These are phyloP conservation scores for Stereocaulon alpinum DNA, from an alignment of 495 filamentous ascomycete genomes.

Conservation along the genomic window DNA sequence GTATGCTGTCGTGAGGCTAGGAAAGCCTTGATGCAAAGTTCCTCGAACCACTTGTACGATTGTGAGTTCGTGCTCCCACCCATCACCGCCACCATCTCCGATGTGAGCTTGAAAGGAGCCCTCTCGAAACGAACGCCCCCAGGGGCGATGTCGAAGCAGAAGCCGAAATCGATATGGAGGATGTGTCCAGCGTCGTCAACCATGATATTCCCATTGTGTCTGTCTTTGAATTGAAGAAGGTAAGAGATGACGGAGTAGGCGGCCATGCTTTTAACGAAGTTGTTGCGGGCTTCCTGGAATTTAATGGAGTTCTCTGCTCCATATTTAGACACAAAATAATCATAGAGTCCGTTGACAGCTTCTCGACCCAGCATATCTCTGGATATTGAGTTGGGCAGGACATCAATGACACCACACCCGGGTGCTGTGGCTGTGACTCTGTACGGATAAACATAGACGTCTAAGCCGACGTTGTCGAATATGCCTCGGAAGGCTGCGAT, in stretches of 20 bases:
- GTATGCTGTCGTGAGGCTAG: conserved; percentile 78
- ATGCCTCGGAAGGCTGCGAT: conserved; percentile 95
- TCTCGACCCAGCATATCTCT: conserved; percentile 97
- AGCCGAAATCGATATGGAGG: conserved; percentile 98
- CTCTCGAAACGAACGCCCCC: conserved; percentile 95
- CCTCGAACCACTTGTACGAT: conserved; percentile 90
- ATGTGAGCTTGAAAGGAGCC: conserved; percentile 94
- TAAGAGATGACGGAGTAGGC: conserved; percentile 99
- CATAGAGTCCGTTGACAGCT: conserved; percentile 93
- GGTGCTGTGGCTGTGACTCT: conserved; percentile 97
- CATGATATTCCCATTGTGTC: conserved; percentile 99
- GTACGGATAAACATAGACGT: conserved; percentile 96
- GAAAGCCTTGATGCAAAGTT: conserved; percentile 91
- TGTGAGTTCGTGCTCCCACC: conserved; percentile 76
- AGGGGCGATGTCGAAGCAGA: conserved; percentile 98
- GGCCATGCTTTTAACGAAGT: conserved; percentile 99
- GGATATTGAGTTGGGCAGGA: conserved; percentile 93
- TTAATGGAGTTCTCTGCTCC: conserved; percentile 86
- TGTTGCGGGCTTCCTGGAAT: conserved; percentile 91
- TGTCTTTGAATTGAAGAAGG: conserved; percentile 95
- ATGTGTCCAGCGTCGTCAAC: conserved; percentile 94
- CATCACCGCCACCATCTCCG: conserved; percentile 98
- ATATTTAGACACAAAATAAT: conserved; percentile 96
- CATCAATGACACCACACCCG: conserved; percentile 96
- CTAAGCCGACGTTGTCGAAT: conserved; percentile 84